Evolutionary conservation across 1,284 basidiomycete genomes (phyloP).

Genomic region (Microbotryum scabiosae): DNA sequence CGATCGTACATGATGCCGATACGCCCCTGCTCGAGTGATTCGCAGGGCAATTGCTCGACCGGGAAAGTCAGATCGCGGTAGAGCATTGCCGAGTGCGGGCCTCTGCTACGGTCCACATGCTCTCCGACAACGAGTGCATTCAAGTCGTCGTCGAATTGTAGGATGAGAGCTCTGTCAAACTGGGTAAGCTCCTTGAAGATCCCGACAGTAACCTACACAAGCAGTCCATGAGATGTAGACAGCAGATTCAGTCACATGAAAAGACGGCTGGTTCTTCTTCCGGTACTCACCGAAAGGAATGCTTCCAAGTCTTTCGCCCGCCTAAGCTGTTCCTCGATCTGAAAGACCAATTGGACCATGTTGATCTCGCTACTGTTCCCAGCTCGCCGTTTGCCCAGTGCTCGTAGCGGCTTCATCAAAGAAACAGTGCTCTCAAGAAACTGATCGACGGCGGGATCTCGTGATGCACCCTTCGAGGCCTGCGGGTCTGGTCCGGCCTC

Average conservation of each 20-base stretch:
- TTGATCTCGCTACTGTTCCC: neutral
- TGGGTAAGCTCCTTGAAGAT: neutral
- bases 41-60: constrained; percentile 28
- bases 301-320: neutral
- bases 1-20: constrained; percentile 38
- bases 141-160: constrained; percentile 26
- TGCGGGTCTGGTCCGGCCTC: no score
- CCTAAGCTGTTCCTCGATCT: constrained; percentile 4
- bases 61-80: constrained; percentile 39
- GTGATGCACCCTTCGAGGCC: no score
- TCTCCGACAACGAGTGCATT: constrained; percentile 39
- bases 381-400: neutral
- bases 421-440: neutral
- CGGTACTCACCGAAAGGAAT: neutral
- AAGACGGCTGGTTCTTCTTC: no score
- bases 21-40: constrained; percentile 15
- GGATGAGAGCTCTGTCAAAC: neutral
- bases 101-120: constrained; percentile 37
- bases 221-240: no score
- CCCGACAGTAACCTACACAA: neutral
- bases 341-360: constrained; percentile 7
- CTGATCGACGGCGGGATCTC: neutral
- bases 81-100: constrained; percentile 31
- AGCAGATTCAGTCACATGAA: no score
- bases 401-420: constrained; percentile 1